These are phyloP conservation scores for Globisporangium barbulae DNA, from an alignment of 352 stramenopile species.

Conservation along the genomic window DNA sequence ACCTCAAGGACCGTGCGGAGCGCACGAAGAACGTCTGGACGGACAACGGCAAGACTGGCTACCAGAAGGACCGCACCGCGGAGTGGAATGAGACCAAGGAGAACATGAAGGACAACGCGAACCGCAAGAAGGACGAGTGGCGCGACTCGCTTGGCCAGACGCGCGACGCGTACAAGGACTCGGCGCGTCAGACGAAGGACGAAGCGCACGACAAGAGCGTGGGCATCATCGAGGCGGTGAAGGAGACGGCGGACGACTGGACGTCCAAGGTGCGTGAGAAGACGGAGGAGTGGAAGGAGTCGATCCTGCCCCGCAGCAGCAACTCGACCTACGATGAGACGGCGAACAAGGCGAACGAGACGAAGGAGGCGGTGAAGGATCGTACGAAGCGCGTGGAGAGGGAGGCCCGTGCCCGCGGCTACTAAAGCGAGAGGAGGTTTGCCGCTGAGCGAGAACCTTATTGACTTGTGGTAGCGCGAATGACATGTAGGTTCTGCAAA, in stretches of 20 bases:
- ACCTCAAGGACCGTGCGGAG: constrained; percentile 8
- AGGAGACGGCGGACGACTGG: constrained; percentile 29
- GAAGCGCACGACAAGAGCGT: constrained; percentile 6
- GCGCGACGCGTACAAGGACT: constrained; percentile 18
- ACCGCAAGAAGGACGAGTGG: constrained; percentile 16
- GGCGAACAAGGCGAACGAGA: constrained; percentile 5
- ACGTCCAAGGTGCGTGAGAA: constrained; percentile 27
- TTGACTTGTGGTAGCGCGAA: neutral
- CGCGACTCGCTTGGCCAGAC: constrained; percentile 10
- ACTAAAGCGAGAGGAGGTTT: neutral
- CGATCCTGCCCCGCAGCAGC: constrained; percentile 17
- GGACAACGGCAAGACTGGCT: neutral
- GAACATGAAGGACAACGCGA: constrained; percentile 10
- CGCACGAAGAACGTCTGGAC: constrained; percentile 21
- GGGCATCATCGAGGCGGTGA: constrained; percentile 17
- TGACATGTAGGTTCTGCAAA: too few species aligned
- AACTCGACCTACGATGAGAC: constrained; percentile 1
- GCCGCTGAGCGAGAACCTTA: neutral
- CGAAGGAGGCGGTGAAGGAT: constrained; percentile 24
- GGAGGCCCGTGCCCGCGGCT: neutral
- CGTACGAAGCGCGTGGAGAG: constrained; percentile 12
- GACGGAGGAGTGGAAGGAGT: constrained; percentile 29
- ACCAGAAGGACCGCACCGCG: neutral
- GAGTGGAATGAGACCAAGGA: constrained; percentile 5
- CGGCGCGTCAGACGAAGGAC: constrained; percentile 24